Evolutionary conservation across 495 filamentous ascomycete genomes (phyloP), one percentile per base, ranked within the genome.

Genomic region (Aspergillus coremiiformis): DNA sequence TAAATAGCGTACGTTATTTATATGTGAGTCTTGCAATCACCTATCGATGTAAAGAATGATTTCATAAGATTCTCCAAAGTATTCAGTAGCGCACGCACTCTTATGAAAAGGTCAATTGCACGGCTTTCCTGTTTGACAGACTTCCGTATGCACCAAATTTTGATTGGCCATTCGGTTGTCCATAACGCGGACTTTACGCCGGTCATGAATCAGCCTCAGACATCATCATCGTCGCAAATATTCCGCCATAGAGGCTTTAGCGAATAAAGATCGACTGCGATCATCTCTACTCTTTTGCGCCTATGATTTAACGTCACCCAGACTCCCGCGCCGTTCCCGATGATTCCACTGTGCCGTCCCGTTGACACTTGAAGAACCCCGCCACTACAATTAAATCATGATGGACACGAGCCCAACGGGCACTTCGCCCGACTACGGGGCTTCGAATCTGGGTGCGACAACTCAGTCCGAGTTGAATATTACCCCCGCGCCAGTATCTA

Each of bases 321-420:
- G 6, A 50, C 39, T 15, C 39, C 37, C 45, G 52, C 52, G 35
- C 52, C 54, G 27, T 49, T 14, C 50, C 29, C 39, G 43, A 51
- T 44, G 42, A 46, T 46, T 29, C 49, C 35, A 44, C 21, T 47
- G 27, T 43, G 37, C 41, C 23, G 37, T 49, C 23, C 39, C 35
- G 43, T 57, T 57, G 37, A 57, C 55, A 50, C 47, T 52, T 44
- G 33, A 51, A 52, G 44, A 26, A 52, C 62, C 59, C 56, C 59
- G 56, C 59, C 52, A 56, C 57, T 52, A 49, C 49, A 48, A 56
- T 50, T 47, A 52, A 58, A 44, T 49, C 43, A 61, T 46, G 43
- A 65, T 65, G 59, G 58, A 57, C 42, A 29, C 55, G 39, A 60
- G 49, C 47, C 33, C 54, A 39, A 44, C 53, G 27, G 51, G 47